phyloP scores from a whole-genome alignment of 2,329 filamentous ascomycete genomes.

The Ceratocystis colombiana region DNA sequence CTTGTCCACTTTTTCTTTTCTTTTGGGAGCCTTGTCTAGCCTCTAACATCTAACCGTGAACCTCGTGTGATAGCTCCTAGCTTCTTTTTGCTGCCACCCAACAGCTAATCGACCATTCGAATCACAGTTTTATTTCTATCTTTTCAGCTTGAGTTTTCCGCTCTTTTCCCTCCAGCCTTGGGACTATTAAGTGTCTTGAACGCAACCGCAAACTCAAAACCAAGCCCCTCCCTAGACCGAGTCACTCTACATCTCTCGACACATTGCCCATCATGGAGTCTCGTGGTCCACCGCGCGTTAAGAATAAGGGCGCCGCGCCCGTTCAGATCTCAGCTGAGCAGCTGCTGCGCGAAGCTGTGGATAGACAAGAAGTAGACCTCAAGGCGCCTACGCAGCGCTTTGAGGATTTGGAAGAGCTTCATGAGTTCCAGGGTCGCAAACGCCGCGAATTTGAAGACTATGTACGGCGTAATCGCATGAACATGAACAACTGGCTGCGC shows the following conservation, averaged over 20 bases:
- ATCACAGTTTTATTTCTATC: not conserved
- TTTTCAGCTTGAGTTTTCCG: no score
- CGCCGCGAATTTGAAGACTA: slow-evolving; percentile 97
- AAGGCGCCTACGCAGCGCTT: slow-evolving; percentile 92
- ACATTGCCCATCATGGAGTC: slow-evolving; percentile 60
- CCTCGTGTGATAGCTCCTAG: not conserved
- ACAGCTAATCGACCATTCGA: no score
- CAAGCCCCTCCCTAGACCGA: not conserved
- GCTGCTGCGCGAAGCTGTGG: slow-evolving; percentile 90
- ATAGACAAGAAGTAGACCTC: slow-evolving; percentile 79
- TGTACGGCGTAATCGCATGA: slow-evolving; percentile 85
- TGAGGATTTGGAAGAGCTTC: slow-evolving; percentile 90
- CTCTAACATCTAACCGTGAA: no score
- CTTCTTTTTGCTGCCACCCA: no score
- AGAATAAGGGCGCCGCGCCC: slow-evolving; percentile 93
- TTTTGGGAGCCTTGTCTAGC: not conserved
- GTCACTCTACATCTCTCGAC: not conserved
- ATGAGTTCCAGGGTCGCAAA: slow-evolving; percentile 94
- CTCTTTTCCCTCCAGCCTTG: not conserved
- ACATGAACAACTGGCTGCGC: slow-evolving; percentile 98
- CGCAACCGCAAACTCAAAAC: no score
- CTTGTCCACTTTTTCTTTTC: slow-evolving; percentile 23
- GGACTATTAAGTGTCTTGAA: not conserved
- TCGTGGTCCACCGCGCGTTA: slow-evolving; percentile 87
- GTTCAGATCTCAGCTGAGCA: slow-evolving; percentile 93